Base-by-base conservation (phyloP, 164 flowering plant species). In the Piper longum region DNA sequence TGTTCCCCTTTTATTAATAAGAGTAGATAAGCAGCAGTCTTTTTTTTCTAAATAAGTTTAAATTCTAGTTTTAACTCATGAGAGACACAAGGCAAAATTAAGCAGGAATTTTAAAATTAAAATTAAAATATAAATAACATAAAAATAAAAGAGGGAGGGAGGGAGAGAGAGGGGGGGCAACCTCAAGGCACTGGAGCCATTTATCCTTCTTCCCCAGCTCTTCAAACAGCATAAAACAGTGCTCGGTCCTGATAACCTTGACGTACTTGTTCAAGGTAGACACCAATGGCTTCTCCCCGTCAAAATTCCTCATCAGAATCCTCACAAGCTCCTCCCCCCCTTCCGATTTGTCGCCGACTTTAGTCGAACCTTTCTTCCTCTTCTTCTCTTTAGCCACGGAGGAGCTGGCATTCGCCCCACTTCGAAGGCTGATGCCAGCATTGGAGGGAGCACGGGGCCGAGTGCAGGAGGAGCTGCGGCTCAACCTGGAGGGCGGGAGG, bases 101-200 rank as follows among this genome's bases (percentile, higher is more conserved):
- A 26, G 36, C 36, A 26, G 36, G 36, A 26, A 26, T 26, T 26
- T 26, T 26, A 26, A 26, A 26, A 56, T 17, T 16, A 19, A 56
- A 6, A 17, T 4, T 3, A 8, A 56, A 17, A 16, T 2, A 0
- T 8, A 59, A 16, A 26, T 17, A 62, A 2, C 2, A 8, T 41
- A 40, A 62, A 19, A 60, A 39, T 40, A 12, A 17, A 19, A 11
- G 45, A 39, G 4, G 4, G 45, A 14, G 5, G 41, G 40, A 54
- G 41, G n/a, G 43, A 18, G 7, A 36, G 14, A 63, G 6, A 54
- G 55, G 75, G 41, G 13, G 41, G 55, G 74, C 7, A 66, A 93
- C 98, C 95, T 93, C 97, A 64, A 93, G 89, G 73, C 98, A 93
- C 55, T 84, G 95, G 66, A 84, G 90, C 98, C 97, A 93, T 60